Base-by-base conservation (phyloP, 2,329 filamentous ascomycete species). In the Colletotrichum orchidophilum region DNA sequence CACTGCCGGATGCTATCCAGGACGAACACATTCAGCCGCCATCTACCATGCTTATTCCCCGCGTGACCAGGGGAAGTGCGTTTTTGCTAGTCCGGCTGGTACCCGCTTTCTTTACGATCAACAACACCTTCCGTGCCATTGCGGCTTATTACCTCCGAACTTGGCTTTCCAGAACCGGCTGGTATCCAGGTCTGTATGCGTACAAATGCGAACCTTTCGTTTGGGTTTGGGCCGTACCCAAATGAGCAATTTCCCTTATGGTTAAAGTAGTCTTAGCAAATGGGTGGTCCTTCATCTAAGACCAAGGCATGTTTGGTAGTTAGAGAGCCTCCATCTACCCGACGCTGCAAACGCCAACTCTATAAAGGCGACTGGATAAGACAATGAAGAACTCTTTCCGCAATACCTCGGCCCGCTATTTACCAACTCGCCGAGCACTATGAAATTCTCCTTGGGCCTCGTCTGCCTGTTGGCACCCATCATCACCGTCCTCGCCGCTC, bases 391-490 rank as follows among this genome's bases (percentile, higher is more conserved):
- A 13, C 5, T 26, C 9, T 12, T 0, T 29, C 9, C 35, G 27
- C 24, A 21, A 1, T 2, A n/a, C n/a, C 52, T 1, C 21, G 29
- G 27, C 3, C 46, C 33, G 7, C n/a, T 27, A 12, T n/a, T 15
- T 11, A 13, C 11, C 53, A 26, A 21, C 13, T 13, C 9, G 59
- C 18, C 49, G 15, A 39, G 13, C 49, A 67, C 24, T 18, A 74
- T 74, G 70, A 73, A 74, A 76, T 78, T 77, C 50, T 66, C 77
- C n/a, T 15, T 35, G 46, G 31, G 60, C 54, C 71, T 83, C 60
- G 72, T 82, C 60, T 73, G 80, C 70, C 77, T 84, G 12, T 74
- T 83, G 57, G 79, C 79, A 70, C 82, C 82, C 29, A 77, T 81
- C 29, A 77, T 81, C 71, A 80, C 81, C 21, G 80, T 78, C 66